A percentile compares a stretch with the other conserved stretches of the same genome.
Evolutionary conservation across 345 rosid species (phyloP).

Genomic region (Arabis hirsuta): DNA sequence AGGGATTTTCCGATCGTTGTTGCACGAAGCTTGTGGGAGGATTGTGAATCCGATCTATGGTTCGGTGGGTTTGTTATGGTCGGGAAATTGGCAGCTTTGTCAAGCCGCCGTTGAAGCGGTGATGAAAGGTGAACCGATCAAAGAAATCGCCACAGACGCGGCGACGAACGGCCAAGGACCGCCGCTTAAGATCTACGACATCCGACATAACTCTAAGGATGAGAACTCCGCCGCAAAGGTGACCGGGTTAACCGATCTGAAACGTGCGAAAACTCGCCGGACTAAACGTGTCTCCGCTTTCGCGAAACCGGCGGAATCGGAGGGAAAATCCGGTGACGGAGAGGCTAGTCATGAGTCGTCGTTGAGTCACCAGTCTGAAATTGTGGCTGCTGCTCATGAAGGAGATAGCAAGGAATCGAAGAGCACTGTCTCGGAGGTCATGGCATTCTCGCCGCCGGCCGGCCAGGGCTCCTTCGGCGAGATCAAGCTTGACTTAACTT

Average conservation of each 20-base stretch:
- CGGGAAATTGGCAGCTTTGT: slow-evolving; percentile 95
- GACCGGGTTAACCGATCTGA: slow-evolving; percentile 18
- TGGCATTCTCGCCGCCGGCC: slow-evolving; percentile 49
- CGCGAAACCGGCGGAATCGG: slow-evolving; percentile 23
- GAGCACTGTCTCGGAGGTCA: slow-evolving; percentile 63
- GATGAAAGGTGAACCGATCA: slow-evolving; percentile 75
- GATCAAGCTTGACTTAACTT: slow-evolving; percentile 60
- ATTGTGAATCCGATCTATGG: slow-evolving; percentile 98
- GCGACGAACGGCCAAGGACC: slow-evolving; percentile 81
- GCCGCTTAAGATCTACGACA: slow-evolving; percentile 82
- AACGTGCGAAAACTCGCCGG: slow-evolving; percentile 30
- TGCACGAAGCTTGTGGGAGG: slow-evolving; percentile 97
- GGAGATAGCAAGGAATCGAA: slow-evolving; percentile 67
- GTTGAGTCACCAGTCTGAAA: slow-evolving; percentile 84
- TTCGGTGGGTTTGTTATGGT: slow-evolving; percentile 90
- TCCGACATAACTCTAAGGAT: slow-evolving; percentile 82
- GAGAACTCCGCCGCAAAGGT: slow-evolving; percentile 53
- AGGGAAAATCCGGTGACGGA: slow-evolving; percentile 39
- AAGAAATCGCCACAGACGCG: slow-evolving; percentile 72
- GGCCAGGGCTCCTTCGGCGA: slow-evolving; percentile 52
- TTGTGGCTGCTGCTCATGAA: slow-evolving; percentile 54
- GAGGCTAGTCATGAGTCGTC: slow-evolving; percentile 81
- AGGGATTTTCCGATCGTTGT: slow-evolving; percentile 92
- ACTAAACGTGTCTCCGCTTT: slow-evolving; percentile 10
- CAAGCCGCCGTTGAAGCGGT: slow-evolving; percentile 94